Conservation (phyloP, 1,284 basidiomycete species). For the Sporisorium exsertum region DNA sequence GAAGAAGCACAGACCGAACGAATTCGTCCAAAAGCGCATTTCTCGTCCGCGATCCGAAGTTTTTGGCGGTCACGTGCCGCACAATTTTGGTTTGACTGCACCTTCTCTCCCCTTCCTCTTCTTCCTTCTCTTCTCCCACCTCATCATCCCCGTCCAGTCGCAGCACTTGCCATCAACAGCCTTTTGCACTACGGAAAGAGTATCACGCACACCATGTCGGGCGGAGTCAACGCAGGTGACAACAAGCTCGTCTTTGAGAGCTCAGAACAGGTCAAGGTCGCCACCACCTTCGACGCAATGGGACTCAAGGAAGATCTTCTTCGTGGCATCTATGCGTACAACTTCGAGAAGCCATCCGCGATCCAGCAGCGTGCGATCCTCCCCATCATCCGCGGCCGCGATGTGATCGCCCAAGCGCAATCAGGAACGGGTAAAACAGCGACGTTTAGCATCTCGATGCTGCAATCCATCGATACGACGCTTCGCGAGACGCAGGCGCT, state of each 20-base stretch:
- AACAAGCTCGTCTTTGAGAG: slow-evolving; percentile 93
- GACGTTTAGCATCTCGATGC: slow-evolving; percentile 77
- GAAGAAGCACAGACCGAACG: not conserved
- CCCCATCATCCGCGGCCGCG: slow-evolving; percentile 75
- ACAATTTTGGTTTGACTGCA: slow-evolving; percentile 13
- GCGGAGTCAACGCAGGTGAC: slow-evolving; percentile 60
- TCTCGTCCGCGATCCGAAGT: slow-evolving; percentile 30
- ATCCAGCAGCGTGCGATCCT: slow-evolving; percentile 65
- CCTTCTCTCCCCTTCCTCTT: not conserved
- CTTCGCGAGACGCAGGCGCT: slow-evolving; percentile 96
- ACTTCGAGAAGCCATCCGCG: slow-evolving; percentile 66
- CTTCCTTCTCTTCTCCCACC: slow-evolving; percentile 4
- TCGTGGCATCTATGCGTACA: slow-evolving; percentile 98
- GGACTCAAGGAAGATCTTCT: slow-evolving; percentile 94
- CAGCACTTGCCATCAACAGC: not conserved
- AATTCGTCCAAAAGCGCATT: not conserved
- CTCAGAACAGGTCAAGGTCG: slow-evolving; percentile 87
- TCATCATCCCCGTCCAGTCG: not conserved
- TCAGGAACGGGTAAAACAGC: slow-evolving; percentile 99
- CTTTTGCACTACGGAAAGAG: too few relatives aligned
- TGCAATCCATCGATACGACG: slow-evolving; percentile 88
- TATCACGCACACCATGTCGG: slow-evolving; percentile 39
- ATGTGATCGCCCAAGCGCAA: slow-evolving; percentile 98
- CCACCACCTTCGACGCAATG: slow-evolving; percentile 79
- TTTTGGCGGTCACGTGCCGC: slow-evolving; percentile 18